Evolutionary conservation across 2,329 filamentous ascomycete species (phyloP).

Genomic region (Arthrocladium fulminans): DNA sequence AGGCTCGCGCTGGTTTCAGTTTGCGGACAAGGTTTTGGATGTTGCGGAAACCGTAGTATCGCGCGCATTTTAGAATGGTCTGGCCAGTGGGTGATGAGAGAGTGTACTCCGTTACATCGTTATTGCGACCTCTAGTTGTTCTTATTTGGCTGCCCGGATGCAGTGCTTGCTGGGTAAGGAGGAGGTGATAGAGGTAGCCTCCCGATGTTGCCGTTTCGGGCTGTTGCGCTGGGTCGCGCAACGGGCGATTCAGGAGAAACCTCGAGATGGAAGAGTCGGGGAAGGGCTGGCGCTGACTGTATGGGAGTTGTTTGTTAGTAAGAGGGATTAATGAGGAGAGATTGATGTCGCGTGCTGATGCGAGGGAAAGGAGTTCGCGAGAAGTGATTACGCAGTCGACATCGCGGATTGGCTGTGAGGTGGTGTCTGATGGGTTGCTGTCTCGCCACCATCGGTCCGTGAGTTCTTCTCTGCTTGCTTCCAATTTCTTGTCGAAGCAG

Average conservation of each 20-base stretch:
- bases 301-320: constrained; percentile 34
- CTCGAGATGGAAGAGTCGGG: constrained; percentile 61
- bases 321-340: constrained; percentile 63
- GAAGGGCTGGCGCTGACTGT: constrained; percentile 48
- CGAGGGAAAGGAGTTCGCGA: constrained; percentile 84
- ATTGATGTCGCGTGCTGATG: constrained; percentile 66
- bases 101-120: constrained; percentile 80
- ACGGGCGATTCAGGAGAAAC: constrained; percentile 56
- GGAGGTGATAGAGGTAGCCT: constrained; percentile 77
- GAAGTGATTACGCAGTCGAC: constrained; percentile 98
- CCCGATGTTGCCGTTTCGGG: constrained; percentile 68
- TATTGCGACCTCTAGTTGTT: constrained; percentile 69
- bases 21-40: constrained; percentile 96
- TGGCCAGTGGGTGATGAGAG: constrained; percentile 51
- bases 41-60: constrained; percentile 96
- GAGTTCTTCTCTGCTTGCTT: constrained; percentile 86
- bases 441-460: constrained; percentile 67
- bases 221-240: constrained; percentile 35
- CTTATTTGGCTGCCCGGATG: constrained; percentile 65
- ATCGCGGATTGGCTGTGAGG: constrained; percentile 55
- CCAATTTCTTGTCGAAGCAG: constrained; percentile 97
- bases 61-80: constrained; percentile 65
- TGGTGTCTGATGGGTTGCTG: constrained; percentile 29
- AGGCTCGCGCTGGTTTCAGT: constrained; percentile 69
- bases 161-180: constrained; percentile 62